Conservation (phyloP, 805 yeast species). For the Starmerella scarabaei region DNA sequence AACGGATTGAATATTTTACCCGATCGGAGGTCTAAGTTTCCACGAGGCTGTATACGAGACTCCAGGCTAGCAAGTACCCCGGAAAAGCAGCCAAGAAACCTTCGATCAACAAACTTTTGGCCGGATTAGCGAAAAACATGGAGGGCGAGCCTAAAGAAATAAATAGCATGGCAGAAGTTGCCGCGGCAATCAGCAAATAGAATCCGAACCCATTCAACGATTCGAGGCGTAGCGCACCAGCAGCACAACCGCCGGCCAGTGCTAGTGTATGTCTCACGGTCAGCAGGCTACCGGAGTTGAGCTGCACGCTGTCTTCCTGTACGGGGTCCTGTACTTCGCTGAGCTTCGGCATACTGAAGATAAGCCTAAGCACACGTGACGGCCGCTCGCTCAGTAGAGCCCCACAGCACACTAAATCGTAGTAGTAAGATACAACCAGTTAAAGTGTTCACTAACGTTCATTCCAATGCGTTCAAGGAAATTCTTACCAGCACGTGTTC, state of each 20-base stretch:
- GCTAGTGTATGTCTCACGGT: constrained; percentile 36
- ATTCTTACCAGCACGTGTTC: no score
- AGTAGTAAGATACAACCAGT: no score
- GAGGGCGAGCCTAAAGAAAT: constrained; percentile 1
- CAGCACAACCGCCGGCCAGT: constrained; percentile 39
- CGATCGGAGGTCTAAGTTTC: constrained; percentile 5
- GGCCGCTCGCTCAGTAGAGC: not conserved
- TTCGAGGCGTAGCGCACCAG: constrained; percentile 43
- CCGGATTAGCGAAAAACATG: constrained; percentile 5
- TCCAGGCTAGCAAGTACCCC: constrained; percentile 21
- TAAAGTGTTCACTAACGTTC: no score
- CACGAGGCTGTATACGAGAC: constrained; percentile 17
- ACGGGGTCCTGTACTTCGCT: constrained; percentile 9
- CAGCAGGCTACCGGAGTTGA: constrained; percentile 8
- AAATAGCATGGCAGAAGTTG: constrained; percentile 22
- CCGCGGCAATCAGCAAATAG: constrained; percentile 25
- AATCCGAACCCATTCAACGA: constrained; percentile 37
- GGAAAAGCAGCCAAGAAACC: constrained; percentile 16
- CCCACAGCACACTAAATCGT: no score
- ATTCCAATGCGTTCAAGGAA: no score
- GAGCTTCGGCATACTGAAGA: not conserved
- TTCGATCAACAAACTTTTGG: constrained; percentile 4
- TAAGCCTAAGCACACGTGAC: not conserved
- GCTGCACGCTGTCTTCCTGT: constrained; percentile 1
- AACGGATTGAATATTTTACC: no score